Evolutionary conservation across 1,284 basidiomycete species (phyloP).

Genomic region (Flammula alnicola): DNA sequence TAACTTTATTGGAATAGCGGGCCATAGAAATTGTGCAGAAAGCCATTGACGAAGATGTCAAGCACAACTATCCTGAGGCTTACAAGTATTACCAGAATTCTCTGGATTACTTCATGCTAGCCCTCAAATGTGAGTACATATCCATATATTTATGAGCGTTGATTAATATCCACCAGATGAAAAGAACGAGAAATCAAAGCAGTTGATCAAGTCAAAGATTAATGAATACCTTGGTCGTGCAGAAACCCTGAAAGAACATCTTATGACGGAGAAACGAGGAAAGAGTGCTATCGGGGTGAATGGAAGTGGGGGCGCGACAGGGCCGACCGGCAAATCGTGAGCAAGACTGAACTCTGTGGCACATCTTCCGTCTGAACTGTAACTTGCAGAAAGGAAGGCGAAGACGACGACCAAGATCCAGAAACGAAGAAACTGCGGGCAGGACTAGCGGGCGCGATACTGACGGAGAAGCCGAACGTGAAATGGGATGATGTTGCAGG

Average conservation of each 20-base stretch:
- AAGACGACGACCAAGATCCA: slow-evolving; percentile 83
- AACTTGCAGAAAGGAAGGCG: slow-evolving; percentile 62
- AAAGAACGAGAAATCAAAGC: slow-evolving; percentile 94
- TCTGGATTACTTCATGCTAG: slow-evolving; percentile 98
- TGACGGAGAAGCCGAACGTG: slow-evolving; percentile 95
- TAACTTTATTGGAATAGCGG: slow-evolving; percentile 55
- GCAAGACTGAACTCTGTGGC: slow-evolving; percentile 28
- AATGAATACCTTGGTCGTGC: slow-evolving; percentile 93
- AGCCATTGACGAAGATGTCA: slow-evolving; percentile 94
- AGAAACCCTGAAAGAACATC: slow-evolving; percentile 90
- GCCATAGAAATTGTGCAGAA: slow-evolving; percentile 95
- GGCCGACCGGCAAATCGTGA: slow-evolving; percentile 71
- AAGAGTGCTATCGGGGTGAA: slow-evolving; percentile 83
- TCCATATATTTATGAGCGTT: not conserved
- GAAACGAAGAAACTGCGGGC: slow-evolving; percentile 96
- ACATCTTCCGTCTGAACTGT: not conserved
- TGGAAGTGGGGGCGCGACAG: slow-evolving; percentile 66
- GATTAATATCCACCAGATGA: slow-evolving; percentile 65
- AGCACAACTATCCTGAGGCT: slow-evolving; percentile 93
- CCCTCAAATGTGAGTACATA: slow-evolving; percentile 54
- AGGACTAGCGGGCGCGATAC: slow-evolving; percentile 86
- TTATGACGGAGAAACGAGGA: slow-evolving; percentile 73
- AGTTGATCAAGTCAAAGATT: slow-evolving; percentile 88
- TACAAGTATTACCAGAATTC: slow-evolving; percentile 96
- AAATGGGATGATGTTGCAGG: slow-evolving; percentile 99